A percentile compares a stretch with the other conserved stretches of the same genome.
Evolutionary conservation across 345 rosid genomes (phyloP).

Genomic region (Clausena lansium): DNA sequence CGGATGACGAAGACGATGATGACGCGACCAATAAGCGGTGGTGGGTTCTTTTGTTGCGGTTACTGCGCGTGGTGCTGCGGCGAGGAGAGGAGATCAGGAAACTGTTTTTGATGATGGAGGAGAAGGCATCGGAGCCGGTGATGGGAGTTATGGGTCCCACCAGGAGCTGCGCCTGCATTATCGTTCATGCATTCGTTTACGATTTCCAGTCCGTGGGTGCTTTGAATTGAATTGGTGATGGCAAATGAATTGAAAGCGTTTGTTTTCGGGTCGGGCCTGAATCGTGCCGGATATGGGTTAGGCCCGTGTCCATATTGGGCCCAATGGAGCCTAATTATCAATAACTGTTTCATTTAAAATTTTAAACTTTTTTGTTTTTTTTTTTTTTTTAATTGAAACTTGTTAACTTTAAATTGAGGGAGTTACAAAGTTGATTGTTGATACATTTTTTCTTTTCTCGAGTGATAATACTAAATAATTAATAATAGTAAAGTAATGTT

Average conservation of each 20-base stretch:
- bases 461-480: too few species aligned
- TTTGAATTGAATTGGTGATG: not conserved
- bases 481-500: too few species aligned
- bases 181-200: conserved; percentile 30
- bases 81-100: conserved; percentile 12
- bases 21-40: conserved; percentile 30
- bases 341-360: too few species aligned
- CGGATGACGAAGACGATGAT: conserved; percentile 29
- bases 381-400: too few species aligned
- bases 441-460: too few species aligned
- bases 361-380: too few species aligned
- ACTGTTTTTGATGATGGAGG: conserved; percentile 16
- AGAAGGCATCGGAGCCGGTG: conserved; percentile 36
- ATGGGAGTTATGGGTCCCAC: conserved; percentile 61
- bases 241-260: not conserved
- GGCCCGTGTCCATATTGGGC: not conserved
- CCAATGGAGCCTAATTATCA: too few species aligned
- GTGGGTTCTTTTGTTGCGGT: conserved; percentile 11
- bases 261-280: not conserved
- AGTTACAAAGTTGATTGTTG: too few species aligned
- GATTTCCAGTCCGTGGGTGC: not conserved
- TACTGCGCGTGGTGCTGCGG: conserved; percentile 20
- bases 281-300: not conserved
- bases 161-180: conserved; percentile 67
- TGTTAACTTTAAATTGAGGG: too few species aligned